A percentile compares a stretch with the other conserved stretches of the same genome.
Evolutionary conservation across 306 rosid species (phyloP).

Genomic region (Vigna mungo): DNA sequence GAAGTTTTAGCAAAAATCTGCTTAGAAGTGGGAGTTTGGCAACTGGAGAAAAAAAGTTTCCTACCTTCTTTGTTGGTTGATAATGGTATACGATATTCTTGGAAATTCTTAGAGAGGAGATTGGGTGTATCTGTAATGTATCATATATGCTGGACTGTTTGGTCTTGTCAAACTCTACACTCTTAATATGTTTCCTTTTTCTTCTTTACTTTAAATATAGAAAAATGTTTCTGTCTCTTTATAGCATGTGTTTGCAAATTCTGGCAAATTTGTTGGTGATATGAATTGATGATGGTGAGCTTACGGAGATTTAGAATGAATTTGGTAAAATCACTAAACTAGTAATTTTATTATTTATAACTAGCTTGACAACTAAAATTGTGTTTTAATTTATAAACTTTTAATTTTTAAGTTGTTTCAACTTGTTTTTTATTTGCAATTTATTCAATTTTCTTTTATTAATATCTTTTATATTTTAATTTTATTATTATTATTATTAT

Average conservation of each 20-base stretch:
- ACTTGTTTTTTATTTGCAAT: too few relatives aligned
- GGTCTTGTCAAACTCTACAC: constrained; percentile 46
- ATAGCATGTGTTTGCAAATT: constrained; percentile 1
- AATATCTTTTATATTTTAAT: too few relatives aligned
- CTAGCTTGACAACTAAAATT: too few relatives aligned
- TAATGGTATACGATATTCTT: constrained; percentile 19
- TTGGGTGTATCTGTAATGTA: constrained; percentile 32
- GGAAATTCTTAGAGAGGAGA: constrained; percentile 30
- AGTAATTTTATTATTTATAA: too few relatives aligned
- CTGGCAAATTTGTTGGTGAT: neutral
- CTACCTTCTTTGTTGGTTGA: constrained; percentile 45
- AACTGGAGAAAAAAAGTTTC: constrained; percentile 31
- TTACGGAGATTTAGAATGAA: neutral
- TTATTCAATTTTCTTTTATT: too few relatives aligned
- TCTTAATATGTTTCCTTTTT: constrained; percentile 43
- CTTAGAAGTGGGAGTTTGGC: constrained; percentile 44
- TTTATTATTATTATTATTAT: too few relatives aligned
- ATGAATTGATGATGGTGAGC: neutral
- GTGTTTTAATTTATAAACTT: too few relatives aligned
- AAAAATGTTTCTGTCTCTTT: constrained; percentile 3
- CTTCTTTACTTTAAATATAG: constrained; percentile 33
- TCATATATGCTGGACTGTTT: constrained; percentile 43
- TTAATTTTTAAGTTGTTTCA: too few relatives aligned
- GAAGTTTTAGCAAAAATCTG: constrained; percentile 33
- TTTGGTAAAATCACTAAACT: too few relatives aligned